Evolutionary conservation across 2,329 filamentous ascomycete species (phyloP).

Genomic region (Aspergillus costaricaensis): DNA sequence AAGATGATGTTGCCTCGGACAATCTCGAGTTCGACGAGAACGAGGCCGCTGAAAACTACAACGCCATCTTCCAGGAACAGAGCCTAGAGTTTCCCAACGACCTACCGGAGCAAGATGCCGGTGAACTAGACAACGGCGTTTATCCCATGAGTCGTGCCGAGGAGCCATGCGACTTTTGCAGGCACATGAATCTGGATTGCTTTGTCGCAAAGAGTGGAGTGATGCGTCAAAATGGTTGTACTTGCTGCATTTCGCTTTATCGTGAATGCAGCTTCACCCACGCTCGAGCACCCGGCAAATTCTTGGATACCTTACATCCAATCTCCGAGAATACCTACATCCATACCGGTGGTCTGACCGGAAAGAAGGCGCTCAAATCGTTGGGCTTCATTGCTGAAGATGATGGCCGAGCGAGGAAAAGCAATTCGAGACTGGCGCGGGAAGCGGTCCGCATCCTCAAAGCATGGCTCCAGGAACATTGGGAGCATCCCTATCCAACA

Average conservation of each 20-base stretch:
- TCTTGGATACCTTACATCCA: slow-evolving; percentile 47
- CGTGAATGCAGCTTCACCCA: slow-evolving; percentile 52
- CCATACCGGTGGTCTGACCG: slow-evolving; percentile 40
- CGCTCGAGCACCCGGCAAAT: slow-evolving; percentile 43
- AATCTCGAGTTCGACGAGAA: slow-evolving; percentile 40
- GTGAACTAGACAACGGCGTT: slow-evolving; percentile 31
- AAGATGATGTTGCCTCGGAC: slow-evolving; percentile 45
- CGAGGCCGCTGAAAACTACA: slow-evolving; percentile 39
- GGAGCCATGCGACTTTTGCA: slow-evolving; percentile 50
- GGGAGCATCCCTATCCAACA: slow-evolving; percentile 81
- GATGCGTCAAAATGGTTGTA: slow-evolving; percentile 46
- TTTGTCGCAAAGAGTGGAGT: slow-evolving; percentile 48
- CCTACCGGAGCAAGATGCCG: slow-evolving; percentile 24
- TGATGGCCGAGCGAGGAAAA: slow-evolving; percentile 57
- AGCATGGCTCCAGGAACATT: slow-evolving; percentile 79
- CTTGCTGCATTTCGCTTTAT: slow-evolving; percentile 51
- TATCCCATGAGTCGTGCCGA: slow-evolving; percentile 49
- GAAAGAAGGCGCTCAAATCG: slow-evolving; percentile 45
- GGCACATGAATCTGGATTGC: slow-evolving; percentile 50
- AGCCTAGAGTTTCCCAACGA: slow-evolving; percentile 43
- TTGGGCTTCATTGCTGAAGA: slow-evolving; percentile 42
- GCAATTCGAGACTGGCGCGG: slow-evolving; percentile 74
- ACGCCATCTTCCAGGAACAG: slow-evolving; percentile 47
- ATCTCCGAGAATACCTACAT: slow-evolving; percentile 47
- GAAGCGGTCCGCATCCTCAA: slow-evolving; percentile 79